Evolutionary conservation across 257 asterid genomes (phyloP), one percentile per base, ranked within the genome.

Genomic region (Ligustrum vulgare): DNA sequence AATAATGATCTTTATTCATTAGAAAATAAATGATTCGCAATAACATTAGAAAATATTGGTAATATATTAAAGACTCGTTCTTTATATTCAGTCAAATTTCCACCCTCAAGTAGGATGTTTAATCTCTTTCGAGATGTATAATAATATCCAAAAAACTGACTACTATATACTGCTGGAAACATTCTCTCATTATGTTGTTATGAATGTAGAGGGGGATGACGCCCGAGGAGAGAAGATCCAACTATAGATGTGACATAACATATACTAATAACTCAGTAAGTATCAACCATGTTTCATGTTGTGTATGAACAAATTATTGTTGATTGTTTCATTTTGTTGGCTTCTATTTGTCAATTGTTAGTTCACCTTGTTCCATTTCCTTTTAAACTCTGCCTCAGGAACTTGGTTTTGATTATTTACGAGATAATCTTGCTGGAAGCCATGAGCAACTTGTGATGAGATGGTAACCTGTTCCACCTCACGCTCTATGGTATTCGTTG

Each of bases 371-470:
- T 73, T 22, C 72, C 47, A 78, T 72, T 68, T 66, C 71, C 23
- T 73, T 68, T 49, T 28, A 23, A 63, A 67, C n/a, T 82, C 18
- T n/a, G 68, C 72, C 60, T 25, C 84, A 94, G 99, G 99, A 95
- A 80, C 98, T 95, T 80, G 98, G 98, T 78, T 95, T 95, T 79
- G 99, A 95, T 84, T 95, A 94, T 84, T 81, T 94, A 72, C 95
- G 99, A 78, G 99, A 95, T 82, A 93, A 95, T 82, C 89, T 95
- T 71, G 86, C 94, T 74, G 84, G 84, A 83, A 91, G 87, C 83
- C 86, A 83, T 36, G 94, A 83, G 35, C 90, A 89, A 73, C 94
- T 93, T 76, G 99, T 95, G 78, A 91, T 95, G 99, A 92, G 97
- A 93, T 95, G 97, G 98, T 94, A 87, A 68, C n/a, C 67, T 66